Percentiles rank a stretch among this genome's conserved stretches.
These are phyloP conservation scores for Nannochloris sp. DNA, from an alignment of 139 green algal species.

Conservation along the genomic window DNA sequence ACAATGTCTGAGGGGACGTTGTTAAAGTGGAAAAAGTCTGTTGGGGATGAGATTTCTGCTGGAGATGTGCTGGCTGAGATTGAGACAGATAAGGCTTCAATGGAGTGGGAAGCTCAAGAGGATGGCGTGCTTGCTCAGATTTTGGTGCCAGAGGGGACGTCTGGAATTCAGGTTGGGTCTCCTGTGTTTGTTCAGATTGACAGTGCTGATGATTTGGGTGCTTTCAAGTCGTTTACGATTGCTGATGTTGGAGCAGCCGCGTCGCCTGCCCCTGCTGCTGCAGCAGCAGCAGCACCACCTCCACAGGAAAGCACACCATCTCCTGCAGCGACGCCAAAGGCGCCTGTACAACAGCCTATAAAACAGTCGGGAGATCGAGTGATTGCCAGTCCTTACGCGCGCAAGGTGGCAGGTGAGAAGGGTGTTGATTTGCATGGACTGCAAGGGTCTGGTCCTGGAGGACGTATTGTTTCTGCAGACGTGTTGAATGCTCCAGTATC, in stretches of 20 bases:
- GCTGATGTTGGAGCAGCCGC: slow-evolving; percentile 24
- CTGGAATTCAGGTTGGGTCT: slow-evolving; percentile 55
- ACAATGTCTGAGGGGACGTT: slow-evolving; percentile 93
- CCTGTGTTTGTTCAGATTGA: slow-evolving; percentile 63
- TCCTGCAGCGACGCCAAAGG: slow-evolving; percentile 5
- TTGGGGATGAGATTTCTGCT: slow-evolving; percentile 50
- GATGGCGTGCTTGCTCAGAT: slow-evolving; percentile 84
- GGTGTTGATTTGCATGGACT: slow-evolving; percentile 51
- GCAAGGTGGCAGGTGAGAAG: slow-evolving; percentile 60
- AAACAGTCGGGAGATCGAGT: slow-evolving; percentile 41
- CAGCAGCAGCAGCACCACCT: slow-evolving; percentile 26
- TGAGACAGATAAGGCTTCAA: slow-evolving; percentile 88
- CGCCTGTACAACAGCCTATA: slow-evolving; percentile 2
- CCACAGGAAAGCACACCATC: background rate
- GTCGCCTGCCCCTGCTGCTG: slow-evolving; percentile 4
- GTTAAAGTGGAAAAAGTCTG: slow-evolving; percentile 67
- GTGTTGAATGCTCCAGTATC: slow-evolving; percentile 42
- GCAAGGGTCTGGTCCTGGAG: slow-evolving; percentile 51
- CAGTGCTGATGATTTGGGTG: slow-evolving; percentile 47
- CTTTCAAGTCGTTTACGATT: slow-evolving; percentile 56
- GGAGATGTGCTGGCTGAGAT: slow-evolving; percentile 77
- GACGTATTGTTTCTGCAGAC: slow-evolving; percentile 71
- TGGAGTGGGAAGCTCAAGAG: slow-evolving; percentile 72
- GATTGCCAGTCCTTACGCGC: slow-evolving; percentile 63
- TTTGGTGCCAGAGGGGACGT: slow-evolving; percentile 51